A percentile compares a stretch with the other conserved stretches of the same genome.
phyloP scores from a whole-genome alignment of 2,329 filamentous ascomycete genomes.

The Amesomyces nigricolor region DNA sequence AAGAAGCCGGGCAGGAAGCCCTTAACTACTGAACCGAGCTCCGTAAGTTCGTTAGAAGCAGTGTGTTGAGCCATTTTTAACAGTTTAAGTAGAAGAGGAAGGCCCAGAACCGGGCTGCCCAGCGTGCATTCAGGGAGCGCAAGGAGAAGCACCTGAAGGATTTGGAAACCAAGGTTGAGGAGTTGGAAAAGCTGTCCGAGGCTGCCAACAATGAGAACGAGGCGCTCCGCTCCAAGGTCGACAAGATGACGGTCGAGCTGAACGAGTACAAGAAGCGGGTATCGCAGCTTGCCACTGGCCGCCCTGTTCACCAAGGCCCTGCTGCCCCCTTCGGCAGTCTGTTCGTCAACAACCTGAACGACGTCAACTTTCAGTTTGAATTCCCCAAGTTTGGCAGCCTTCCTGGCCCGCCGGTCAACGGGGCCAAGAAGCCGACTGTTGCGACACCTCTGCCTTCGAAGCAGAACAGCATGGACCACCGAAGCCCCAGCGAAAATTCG shows the following conservation, averaged over 20 bases:
- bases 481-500: conserved; percentile 33
- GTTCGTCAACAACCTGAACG: conserved; percentile 56
- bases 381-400: conserved; percentile 89
- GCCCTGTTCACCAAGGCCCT: conserved; percentile 27
- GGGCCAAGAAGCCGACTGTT: conserved; percentile 19
- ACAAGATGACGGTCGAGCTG: conserved; percentile 78
- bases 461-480: conserved; percentile 30
- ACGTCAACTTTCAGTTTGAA: conserved; percentile 88
- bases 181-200: conserved; percentile 77
- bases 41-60: conserved; percentile 57
- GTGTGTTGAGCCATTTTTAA: conserved; percentile 24
- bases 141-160: conserved; percentile 90
- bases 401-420: conserved; percentile 38
- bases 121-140: conserved; percentile 87
- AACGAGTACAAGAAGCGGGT: conserved; percentile 87
- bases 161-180: conserved; percentile 70
- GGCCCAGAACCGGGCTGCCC: conserved; percentile 88
- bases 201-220: conserved; percentile 80
- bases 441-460: conserved; percentile 15
- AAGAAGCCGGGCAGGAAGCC: conserved; percentile 98
- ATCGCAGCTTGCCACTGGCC: conserved; percentile 46
- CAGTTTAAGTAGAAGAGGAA: conserved; percentile 69
- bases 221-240: conserved; percentile 77
- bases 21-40: conserved; percentile 88
- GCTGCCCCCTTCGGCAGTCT: conserved; percentile 41